A percentile compares a stretch with the other conserved stretches of the same genome.
These are phyloP conservation scores for Solanum stenotomum DNA, from an alignment of 257 asterid species.

Conservation along the genomic window DNA sequence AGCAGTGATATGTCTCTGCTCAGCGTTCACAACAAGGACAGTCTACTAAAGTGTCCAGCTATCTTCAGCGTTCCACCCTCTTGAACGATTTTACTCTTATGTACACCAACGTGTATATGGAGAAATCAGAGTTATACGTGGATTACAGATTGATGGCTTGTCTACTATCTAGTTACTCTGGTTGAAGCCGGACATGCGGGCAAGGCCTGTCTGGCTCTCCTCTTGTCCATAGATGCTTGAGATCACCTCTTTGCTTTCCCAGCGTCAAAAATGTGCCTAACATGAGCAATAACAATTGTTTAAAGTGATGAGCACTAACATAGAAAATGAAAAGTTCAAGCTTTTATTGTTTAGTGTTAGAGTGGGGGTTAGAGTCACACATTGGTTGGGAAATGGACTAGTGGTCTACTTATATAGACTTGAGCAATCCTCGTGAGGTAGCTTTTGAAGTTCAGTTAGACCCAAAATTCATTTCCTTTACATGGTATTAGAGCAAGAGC, in stretches of 20 bases:
- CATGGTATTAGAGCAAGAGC: neutral
- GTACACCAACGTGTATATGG: neutral
- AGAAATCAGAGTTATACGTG: neutral
- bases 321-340: neutral
- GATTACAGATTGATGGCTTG: neutral
- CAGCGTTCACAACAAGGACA: neutral
- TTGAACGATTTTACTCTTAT: neutral
- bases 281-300: neutral
- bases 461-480: neutral
- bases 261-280: slow-evolving; percentile 71
- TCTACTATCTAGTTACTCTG: neutral
- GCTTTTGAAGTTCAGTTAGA: neutral
- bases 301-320: neutral
- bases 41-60: neutral
- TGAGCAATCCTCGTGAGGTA: neutral
- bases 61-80: neutral
- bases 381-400: neutral
- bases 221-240: slow-evolving; percentile 68
- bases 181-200: slow-evolving; percentile 57
- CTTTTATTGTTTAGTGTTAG: neutral
- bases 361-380: neutral
- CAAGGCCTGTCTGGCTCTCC: slow-evolving; percentile 89
- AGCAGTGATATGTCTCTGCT: neutral
- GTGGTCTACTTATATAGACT: neutral
- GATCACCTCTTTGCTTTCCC: slow-evolving; percentile 75